Evolutionary conservation across 805 yeast genomes (phyloP), one percentile per base, ranked within the genome.

Genomic region (Candida stauntonica): DNA sequence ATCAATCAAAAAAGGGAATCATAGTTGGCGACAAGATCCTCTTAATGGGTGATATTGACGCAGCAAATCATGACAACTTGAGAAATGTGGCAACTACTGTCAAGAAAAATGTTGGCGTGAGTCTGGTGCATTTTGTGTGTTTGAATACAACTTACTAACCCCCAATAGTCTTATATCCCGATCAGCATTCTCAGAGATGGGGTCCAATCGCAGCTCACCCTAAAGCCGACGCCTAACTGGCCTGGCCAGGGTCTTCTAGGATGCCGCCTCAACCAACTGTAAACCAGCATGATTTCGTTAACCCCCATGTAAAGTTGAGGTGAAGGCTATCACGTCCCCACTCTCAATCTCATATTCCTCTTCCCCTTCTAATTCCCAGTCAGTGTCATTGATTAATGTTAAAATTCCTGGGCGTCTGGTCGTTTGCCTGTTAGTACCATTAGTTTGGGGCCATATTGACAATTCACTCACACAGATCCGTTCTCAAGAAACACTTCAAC

Each of bases 251-350:
- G 52, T 11, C 42, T 46, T 20, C 34, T 48, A 5, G 58, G 54
- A 17, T 46, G 50, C 38, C 45, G 39, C 34, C 51, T 40, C 17
- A 60, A 51, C 19, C 50, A 46, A 33, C 56, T 64, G 38, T 42
- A 42, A 5, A 53, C 11, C 47, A 49, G n/a, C n/a, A n/a, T n/a
- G n/a, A n/a, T n/a, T n/a, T n/a, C n/a, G n/a, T 40, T 26, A 91
- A 33, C 99, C 99, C 5, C 99, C 99, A 52, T 91, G 99, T 44
- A 91, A 66, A 4, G 99, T 93, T 29, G 95, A 84, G 2, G 97
- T 91, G 54, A 91, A 91, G 3, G 94, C 78, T 28, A 91, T 72
- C 17, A 76, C 69, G 60, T 91, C 99, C 11, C 84, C 81, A 33
- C 73, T 63, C 59, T 86, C 83, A 13, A 93, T 59, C n/a, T 69